Evolutionary conservation across 768 basidiomycete genomes (phyloP).

Genomic region (Tubosaeta sp.): DNA sequence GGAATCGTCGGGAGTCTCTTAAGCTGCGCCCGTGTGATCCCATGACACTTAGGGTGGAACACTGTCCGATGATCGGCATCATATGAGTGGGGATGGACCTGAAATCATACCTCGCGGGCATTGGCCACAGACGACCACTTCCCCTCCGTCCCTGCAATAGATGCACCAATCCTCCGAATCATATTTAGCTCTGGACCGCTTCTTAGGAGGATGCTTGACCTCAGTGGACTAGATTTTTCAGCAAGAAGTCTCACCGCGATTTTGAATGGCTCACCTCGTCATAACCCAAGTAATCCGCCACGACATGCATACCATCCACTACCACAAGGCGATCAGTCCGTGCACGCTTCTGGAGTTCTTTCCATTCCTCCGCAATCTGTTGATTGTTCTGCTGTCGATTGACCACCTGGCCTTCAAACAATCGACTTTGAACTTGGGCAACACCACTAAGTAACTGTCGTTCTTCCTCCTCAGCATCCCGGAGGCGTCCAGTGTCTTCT

Average conservation of each 20-base stretch:
- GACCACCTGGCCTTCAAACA: constrained; percentile 53
- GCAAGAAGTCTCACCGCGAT: neutral
- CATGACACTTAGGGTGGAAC: constrained; percentile 50
- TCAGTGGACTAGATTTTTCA: constrained; percentile 14
- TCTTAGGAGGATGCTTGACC: constrained; percentile 20
- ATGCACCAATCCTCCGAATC: constrained; percentile 59
- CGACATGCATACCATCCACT: constrained; percentile 34
- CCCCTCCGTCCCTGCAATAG: constrained; percentile 56
- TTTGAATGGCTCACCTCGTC: constrained; percentile 21
- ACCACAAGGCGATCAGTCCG: constrained; percentile 37
- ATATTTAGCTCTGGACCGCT: constrained; percentile 34
- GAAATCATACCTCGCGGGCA: constrained; percentile 51
- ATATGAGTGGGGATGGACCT: constrained; percentile 1
- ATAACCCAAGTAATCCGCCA: constrained; percentile 27
- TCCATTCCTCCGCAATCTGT: constrained; percentile 46
- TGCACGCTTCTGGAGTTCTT: constrained; percentile 42
- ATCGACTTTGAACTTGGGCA: constrained; percentile 53
- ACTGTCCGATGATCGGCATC: constrained; percentile 32
- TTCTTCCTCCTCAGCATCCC: constrained; percentile 54
- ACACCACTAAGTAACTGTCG: constrained; percentile 45
- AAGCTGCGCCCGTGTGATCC: constrained; percentile 31
- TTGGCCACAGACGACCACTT: constrained; percentile 40
- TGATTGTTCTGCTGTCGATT: constrained; percentile 31
- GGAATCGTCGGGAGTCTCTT: constrained; percentile 21
- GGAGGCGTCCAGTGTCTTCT: constrained; percentile 26